Percentiles rank a stretch among this genome's conserved stretches.
These are phyloP conservation scores for Penicillium canariense DNA, from an alignment of 495 filamentous ascomycete genomes.

Conservation along the genomic window DNA sequence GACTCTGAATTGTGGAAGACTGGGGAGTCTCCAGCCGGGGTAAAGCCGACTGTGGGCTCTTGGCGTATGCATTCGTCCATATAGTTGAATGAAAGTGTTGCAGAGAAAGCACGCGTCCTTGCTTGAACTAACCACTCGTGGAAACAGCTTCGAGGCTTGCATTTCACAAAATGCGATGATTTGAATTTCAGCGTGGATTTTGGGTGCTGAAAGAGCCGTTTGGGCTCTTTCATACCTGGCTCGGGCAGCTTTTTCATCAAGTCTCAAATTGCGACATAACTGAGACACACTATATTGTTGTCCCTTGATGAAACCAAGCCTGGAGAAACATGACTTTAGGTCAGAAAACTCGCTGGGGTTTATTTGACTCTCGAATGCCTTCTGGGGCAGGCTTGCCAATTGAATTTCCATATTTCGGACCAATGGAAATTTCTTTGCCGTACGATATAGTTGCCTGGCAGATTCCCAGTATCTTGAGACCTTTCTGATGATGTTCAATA, in stretches of 20 bases:
- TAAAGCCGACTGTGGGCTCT: background rate
- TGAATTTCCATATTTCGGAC: constrained; percentile 20
- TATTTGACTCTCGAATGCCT: constrained; percentile 16
- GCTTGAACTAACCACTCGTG: constrained; percentile 15
- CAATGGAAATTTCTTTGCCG: constrained; percentile 12
- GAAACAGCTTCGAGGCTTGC: background rate
- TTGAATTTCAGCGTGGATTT: constrained; percentile 20
- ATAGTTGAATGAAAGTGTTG: constrained; percentile 11
- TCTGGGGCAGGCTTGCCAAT: constrained; percentile 7
- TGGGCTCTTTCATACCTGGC: too few species aligned
- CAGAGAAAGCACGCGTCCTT: constrained; percentile 23
- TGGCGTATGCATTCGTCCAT: too few species aligned
- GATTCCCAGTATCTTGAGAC: constrained; percentile 16
- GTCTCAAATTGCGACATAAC: background rate
- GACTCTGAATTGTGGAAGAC: background rate
- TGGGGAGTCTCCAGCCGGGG: constrained; percentile 12
- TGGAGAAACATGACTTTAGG: background rate
- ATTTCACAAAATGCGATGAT: constrained; percentile 20
- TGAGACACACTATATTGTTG: constrained; percentile 5
- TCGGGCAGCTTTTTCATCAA: background rate
- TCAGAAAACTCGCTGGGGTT: background rate
- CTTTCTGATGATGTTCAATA: constrained; percentile 17
- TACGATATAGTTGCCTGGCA: constrained; percentile 10
- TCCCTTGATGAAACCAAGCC: constrained; percentile 5
- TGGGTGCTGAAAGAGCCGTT: constrained; percentile 3